Base-by-base conservation (phyloP, 1,139 yeast genomes). In the Yamadazyma jaroonii region DNA sequence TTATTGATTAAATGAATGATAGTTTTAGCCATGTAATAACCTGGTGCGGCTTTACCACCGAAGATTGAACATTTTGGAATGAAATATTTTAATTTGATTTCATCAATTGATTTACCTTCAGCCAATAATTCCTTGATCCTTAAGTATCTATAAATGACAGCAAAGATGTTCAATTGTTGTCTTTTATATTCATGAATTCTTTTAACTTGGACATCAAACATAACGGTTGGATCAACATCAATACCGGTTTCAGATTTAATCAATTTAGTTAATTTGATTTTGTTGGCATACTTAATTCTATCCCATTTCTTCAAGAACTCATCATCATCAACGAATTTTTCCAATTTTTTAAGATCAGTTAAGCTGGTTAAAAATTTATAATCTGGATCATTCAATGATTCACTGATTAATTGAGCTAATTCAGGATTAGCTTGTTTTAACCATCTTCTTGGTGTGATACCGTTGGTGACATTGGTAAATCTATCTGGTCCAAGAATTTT, bases 1-100 rank as follows among this genome's bases (percentile, higher is more conserved):
- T 84, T 67, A 60, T 86, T 88, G 55, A 89, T 78, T 61, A 89
- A 73, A 62, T 88, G 88, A 57, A 89, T 89, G 53, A 90, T 85
- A 41, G 85, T 77, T 66, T 89, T 89, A 45, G 97, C 97, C 81
- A 89, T 86, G 68, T 86, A 89, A 62, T 89, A 90, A 47, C 97
- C 97, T 15, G 97, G 97, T 9, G 97, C 97, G 40, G 95, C 86
- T 64, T 89, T 89, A 59, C 97, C 97, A 49, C 97, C 97, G 60
- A 89, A 82, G 43, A 89, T 77, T 26, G 82, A 77, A 38, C 86
- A 94, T 58, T 85, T 84, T 41, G 96, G 81, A 44, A 81, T 76
- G 61, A 76, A 83, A 59, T 79, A 76, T 44, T 69, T 64, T 48
- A 64, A 49, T 41, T 73, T 71, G 49, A 90, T 79, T 56, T 88